These are phyloP conservation scores for Diplotaxis tenuifolia DNA, from an alignment of 345 rosid genomes.

Conservation along the genomic window DNA sequence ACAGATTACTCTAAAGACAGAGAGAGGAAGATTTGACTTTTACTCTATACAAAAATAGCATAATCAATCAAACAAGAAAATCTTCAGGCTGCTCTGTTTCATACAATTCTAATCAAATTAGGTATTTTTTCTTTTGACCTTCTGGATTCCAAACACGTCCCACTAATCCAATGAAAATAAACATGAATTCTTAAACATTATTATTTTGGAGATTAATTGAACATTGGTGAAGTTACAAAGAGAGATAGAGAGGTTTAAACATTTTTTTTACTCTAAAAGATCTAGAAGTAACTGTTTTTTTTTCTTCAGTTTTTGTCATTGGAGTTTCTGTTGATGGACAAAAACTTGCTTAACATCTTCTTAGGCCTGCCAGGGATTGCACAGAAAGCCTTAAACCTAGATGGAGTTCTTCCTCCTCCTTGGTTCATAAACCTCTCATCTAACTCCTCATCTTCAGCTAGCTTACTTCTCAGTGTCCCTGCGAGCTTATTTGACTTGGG, in stretches of 20 bases:
- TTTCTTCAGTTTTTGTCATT: conserved; percentile 36
- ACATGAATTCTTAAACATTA: conserved; percentile 10
- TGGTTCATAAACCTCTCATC: conserved; percentile 56
- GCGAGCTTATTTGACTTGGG: conserved; percentile 67
- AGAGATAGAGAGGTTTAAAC: conserved; percentile 9
- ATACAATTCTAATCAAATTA: not conserved
- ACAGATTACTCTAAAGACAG: conserved; percentile 7
- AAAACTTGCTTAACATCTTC: conserved; percentile 58
- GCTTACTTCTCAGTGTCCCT: conserved; percentile 70
- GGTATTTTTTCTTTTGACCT: conserved; percentile 23
- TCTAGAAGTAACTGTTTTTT: conserved; percentile 15
- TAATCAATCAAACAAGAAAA: conserved; percentile 8
- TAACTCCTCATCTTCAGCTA: conserved; percentile 72
- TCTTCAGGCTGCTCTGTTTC: not conserved
- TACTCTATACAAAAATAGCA: not conserved
- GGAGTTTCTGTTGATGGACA: conserved; percentile 53
- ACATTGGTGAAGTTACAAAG: conserved; percentile 23
- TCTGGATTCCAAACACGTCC: conserved; percentile 10
- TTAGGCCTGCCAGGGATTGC: conserved; percentile 66
- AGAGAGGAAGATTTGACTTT: conserved; percentile 17
- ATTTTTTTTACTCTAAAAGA: conserved; percentile 30
- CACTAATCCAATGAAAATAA: conserved; percentile 1
- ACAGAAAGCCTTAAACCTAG: conserved; percentile 69
- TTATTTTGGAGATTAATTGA: conserved; percentile 25
- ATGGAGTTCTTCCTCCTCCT: conserved; percentile 57